Evolutionary conservation across 805 yeast species (phyloP).

Genomic region (Wickerhamiella alocasiicola): DNA sequence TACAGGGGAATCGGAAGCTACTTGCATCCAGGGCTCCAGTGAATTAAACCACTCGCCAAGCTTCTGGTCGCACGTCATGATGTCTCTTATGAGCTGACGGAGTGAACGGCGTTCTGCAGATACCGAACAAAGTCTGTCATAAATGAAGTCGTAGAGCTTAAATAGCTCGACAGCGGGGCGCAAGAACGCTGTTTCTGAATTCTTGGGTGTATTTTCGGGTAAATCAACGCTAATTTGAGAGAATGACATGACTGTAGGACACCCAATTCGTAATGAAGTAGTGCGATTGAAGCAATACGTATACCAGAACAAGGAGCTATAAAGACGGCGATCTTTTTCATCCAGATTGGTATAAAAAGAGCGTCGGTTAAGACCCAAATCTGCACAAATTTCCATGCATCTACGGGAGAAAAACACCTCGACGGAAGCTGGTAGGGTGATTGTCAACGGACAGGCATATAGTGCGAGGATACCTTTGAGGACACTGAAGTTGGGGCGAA

Average conservation of each 20-base stretch:
- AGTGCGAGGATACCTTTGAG: slow-evolving; percentile 27
- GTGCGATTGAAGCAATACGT: slow-evolving; percentile 38
- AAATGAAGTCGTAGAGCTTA: slow-evolving; percentile 14
- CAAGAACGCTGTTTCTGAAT: slow-evolving; percentile 8
- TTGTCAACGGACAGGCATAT: neutral
- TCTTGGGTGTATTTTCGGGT: slow-evolving; percentile 8
- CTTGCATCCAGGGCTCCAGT: slow-evolving; percentile 11
- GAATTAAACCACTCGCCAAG: slow-evolving; percentile 16
- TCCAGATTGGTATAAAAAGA: slow-evolving; percentile 33
- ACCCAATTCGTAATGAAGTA: slow-evolving; percentile 35
- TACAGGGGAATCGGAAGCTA: slow-evolving; percentile 3
- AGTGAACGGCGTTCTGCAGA: slow-evolving; percentile 14
- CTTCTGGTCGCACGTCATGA: slow-evolving; percentile 12
- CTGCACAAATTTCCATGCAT: slow-evolving; percentile 41
- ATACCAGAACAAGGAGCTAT: slow-evolving; percentile 35
- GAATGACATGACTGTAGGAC: slow-evolving; percentile 33
- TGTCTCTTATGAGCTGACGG: slow-evolving; percentile 12
- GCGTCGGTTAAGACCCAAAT: slow-evolving; percentile 43
- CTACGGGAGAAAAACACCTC: slow-evolving; percentile 5
- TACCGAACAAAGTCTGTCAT: slow-evolving; percentile 15
- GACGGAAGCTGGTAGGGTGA: neutral
- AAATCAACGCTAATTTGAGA: slow-evolving; percentile 15
- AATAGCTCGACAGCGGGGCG: slow-evolving; percentile 10
- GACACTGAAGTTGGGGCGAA: slow-evolving; percentile 37
- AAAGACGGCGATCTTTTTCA: slow-evolving; percentile 31